Percentiles rank a stretch among this genome's conserved stretches.
Conservation (phyloP, 352 stramenopile species). For the Pythium plurisporium region DNA sequence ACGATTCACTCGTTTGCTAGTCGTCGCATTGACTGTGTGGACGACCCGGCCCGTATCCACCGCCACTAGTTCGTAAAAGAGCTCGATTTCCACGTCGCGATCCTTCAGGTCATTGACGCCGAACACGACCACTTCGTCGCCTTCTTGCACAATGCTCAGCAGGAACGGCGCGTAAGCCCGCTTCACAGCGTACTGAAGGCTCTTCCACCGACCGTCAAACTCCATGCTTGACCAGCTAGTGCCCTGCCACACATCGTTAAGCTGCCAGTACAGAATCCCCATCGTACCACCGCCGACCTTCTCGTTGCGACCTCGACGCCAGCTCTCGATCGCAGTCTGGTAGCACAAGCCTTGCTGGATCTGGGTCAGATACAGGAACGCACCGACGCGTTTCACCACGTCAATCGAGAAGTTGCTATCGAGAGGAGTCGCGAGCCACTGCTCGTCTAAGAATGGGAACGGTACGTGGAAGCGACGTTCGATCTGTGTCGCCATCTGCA, state of each 20-base stretch:
- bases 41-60: slow-evolving; percentile 5
- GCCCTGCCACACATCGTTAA: slow-evolving; percentile 87
- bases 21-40: neutral
- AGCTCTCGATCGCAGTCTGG: slow-evolving; percentile 65
- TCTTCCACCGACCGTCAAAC: slow-evolving; percentile 76
- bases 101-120: slow-evolving; percentile 12
- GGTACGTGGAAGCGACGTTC: slow-evolving; percentile 63
- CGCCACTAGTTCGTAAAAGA: slow-evolving; percentile 14
- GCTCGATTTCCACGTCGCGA: neutral
- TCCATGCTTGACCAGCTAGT: slow-evolving; percentile 87
- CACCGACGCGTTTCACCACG: slow-evolving; percentile 35
- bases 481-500: slow-evolving; percentile 69
- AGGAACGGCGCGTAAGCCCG: slow-evolving; percentile 68
- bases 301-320: slow-evolving; percentile 55
- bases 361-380: slow-evolving; percentile 73
- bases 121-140: neutral
- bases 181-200: slow-evolving; percentile 70
- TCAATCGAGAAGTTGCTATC: neutral
- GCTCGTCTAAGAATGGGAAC: slow-evolving; percentile 56
- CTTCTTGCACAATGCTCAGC: slow-evolving; percentile 33
- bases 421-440: slow-evolving; percentile 34
- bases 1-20: neutral
- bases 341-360: slow-evolving; percentile 80
- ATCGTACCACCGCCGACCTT: slow-evolving; percentile 48
- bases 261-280: slow-evolving; percentile 86